A percentile compares a stretch with the other conserved stretches of the same genome.
Conservation (phyloP, 1,139 yeast genomes). For the Pneumocystis oryctolagi region DNA sequence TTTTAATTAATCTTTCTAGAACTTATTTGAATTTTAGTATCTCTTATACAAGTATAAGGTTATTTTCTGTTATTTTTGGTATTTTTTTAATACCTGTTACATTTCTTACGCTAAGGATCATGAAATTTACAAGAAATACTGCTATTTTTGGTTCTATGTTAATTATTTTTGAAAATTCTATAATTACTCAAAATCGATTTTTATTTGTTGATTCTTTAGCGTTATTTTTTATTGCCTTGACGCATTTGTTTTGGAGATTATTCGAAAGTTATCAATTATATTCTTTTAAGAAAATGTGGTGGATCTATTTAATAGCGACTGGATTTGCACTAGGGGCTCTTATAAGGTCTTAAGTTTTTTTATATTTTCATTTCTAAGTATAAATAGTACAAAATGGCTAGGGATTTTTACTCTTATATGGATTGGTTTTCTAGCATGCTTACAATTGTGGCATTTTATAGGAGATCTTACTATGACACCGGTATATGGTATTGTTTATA, state of each 20-base stretch:
- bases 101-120: constrained; percentile 67
- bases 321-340: constrained; percentile 83
- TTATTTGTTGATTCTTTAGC: constrained; percentile 84
- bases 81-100: constrained; percentile 59
- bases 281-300: constrained; percentile 62
- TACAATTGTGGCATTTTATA: constrained; percentile 72
- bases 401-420: constrained; percentile 89
- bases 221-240: constrained; percentile 75
- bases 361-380: background rate
- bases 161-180: constrained; percentile 70
- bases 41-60: constrained; percentile 75
- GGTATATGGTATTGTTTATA: constrained; percentile 26
- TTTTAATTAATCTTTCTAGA: constrained; percentile 9
- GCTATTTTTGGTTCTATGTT: constrained; percentile 53
- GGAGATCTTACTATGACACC: constrained; percentile 68
- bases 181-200: constrained; percentile 76
- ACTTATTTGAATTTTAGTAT: constrained; percentile 28
- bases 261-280: constrained; percentile 48
- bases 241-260: constrained; percentile 65
- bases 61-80: constrained; percentile 72
- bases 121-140: constrained; percentile 72
- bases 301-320: constrained; percentile 50
- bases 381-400: constrained; percentile 62
- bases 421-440: constrained; percentile 63
- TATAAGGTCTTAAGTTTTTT: constrained; percentile 19